Percentiles rank a stretch among this genome's conserved stretches.
These are phyloP conservation scores for Emmonsiellopsis sp. DNA, from an alignment of 2,329 filamentous ascomycete genomes.

Conservation along the genomic window DNA sequence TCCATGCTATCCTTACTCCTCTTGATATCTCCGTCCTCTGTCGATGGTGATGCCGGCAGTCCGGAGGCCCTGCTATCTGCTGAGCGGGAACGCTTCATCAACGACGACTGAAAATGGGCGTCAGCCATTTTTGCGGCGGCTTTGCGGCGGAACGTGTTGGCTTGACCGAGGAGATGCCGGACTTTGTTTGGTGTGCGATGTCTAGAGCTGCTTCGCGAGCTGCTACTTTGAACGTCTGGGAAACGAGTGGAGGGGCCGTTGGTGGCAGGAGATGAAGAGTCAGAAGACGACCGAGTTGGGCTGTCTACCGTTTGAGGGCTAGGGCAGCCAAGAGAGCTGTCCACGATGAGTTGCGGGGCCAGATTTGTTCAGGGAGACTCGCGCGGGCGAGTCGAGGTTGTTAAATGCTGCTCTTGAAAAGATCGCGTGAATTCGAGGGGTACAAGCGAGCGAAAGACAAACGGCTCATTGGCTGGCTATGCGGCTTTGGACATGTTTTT, in stretches of 20 bases:
- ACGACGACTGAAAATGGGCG: constrained; percentile 26
- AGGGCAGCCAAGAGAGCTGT: constrained; percentile 36
- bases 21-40: constrained; percentile 17
- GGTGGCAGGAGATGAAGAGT: neutral
- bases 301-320: constrained; percentile 32
- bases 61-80: constrained; percentile 24
- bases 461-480: neutral
- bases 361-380: constrained; percentile 25
- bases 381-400: constrained; percentile 14
- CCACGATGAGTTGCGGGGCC: constrained; percentile 30
- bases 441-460: neutral
- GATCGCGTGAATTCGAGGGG: neutral
- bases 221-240: neutral
- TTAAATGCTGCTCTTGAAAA: neutral
- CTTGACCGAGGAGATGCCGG: constrained; percentile 32
- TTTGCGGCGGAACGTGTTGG: constrained; percentile 31
- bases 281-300: constrained; percentile 8
- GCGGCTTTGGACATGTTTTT: neutral
- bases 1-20: constrained; percentile 15
- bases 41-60: constrained; percentile 4
- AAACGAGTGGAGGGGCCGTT: neutral
- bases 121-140: constrained; percentile 35
- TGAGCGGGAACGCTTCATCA: constrained; percentile 30
- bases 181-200: constrained; percentile 27
- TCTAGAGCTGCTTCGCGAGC: constrained; percentile 2